Evolutionary conservation across 176 grass and related monocot genomes (phyloP).

Genomic region (Zoysia japonica): DNA sequence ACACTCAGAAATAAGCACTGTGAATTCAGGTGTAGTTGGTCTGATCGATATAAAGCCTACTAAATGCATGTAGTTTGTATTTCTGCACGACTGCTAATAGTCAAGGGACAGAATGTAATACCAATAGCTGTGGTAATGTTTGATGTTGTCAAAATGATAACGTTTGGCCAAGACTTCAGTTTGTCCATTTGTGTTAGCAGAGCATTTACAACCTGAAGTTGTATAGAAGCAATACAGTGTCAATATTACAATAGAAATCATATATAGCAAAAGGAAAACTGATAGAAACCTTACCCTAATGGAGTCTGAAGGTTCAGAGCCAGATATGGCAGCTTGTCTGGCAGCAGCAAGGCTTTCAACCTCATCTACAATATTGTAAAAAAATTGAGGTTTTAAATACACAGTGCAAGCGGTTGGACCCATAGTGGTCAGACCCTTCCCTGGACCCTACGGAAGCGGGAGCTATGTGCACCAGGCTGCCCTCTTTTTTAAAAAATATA

Average conservation of each 20-base stretch:
- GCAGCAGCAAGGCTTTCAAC: conserved; percentile 99
- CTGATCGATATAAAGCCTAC: background rate
- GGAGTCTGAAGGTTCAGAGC: conserved; percentile 99
- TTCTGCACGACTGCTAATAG: background rate
- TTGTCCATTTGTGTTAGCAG: conserved; percentile 99
- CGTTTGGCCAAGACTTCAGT: conserved; percentile 98
- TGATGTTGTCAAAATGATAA: conserved; percentile 98
- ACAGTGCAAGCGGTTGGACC: background rate
- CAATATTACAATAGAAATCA: conserved; percentile 20
- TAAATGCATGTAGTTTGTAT: conserved; percentile 18
- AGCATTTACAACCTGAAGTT: conserved; percentile 92
- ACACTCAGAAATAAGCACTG: background rate
- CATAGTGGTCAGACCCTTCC: too few relatives aligned
- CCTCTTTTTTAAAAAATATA: too few relatives aligned
- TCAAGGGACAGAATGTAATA: conserved; percentile 44
- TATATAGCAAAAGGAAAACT: conserved; percentile 4
- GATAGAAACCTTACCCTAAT: conserved; percentile 71
- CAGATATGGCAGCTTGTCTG: conserved; percentile 95
- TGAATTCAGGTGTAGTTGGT: background rate
- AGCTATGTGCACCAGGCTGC: too few relatives aligned
- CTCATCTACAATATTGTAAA: conserved; percentile 71
- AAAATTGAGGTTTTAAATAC: conserved; percentile 38
- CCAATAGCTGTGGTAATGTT: conserved; percentile 98
- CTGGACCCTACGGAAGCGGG: too few relatives aligned
- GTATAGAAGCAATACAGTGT: conserved; percentile 25